These are phyloP conservation scores for Rhodamnia rubescens DNA, from an alignment of 345 rosid species.

Conservation along the genomic window DNA sequence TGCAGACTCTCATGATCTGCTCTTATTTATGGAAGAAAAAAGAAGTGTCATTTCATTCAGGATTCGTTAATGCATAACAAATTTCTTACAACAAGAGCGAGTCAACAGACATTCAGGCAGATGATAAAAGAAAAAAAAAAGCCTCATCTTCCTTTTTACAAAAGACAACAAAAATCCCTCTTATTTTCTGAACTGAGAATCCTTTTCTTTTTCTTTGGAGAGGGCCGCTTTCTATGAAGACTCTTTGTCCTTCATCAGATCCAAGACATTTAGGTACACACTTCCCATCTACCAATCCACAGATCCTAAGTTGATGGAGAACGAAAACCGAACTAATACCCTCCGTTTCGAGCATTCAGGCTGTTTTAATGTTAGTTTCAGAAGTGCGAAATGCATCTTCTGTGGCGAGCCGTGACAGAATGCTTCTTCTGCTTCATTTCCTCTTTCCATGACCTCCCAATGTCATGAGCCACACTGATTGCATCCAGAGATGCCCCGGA, in stretches of 20 bases:
- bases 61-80: background rate
- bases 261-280: conserved; percentile 1
- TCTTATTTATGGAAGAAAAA: background rate
- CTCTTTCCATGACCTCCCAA: conserved; percentile 55
- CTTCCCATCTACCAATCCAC: background rate
- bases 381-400: conserved; percentile 73
- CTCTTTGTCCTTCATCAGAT: background rate
- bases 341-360: background rate
- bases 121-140: conserved; percentile 8
- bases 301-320: background rate
- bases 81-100: background rate
- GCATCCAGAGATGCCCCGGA: conserved; percentile 80
- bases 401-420: conserved; percentile 40
- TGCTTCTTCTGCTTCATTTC: conserved; percentile 56
- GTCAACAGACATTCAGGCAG: background rate
- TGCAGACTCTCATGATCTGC: background rate
- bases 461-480: conserved; percentile 53
- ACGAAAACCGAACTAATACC: background rate
- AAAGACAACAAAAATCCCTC: conserved; percentile 1
- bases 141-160: conserved; percentile 43
- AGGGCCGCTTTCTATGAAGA: conserved; percentile 34
- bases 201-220: conserved; percentile 19
- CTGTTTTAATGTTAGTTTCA: conserved; percentile 1
- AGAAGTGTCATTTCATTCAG: background rate
- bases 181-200: background rate